phyloP scores from a whole-genome alignment of 495 filamentous ascomycete genomes.

The Aspergillus steynii region DNA sequence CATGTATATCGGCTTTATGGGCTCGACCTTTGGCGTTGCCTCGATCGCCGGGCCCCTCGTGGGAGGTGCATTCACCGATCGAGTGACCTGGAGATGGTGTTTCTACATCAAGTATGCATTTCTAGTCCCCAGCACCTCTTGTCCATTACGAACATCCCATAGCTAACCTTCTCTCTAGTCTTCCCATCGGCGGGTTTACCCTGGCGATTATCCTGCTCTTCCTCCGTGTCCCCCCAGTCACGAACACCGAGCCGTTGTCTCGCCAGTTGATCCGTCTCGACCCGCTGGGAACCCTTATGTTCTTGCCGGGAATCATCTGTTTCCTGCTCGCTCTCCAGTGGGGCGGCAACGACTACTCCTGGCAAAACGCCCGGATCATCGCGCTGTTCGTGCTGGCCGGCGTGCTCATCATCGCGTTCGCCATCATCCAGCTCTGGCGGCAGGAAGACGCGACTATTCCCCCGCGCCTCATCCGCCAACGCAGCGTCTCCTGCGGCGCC shows the following conservation, averaged over 20 bases:
- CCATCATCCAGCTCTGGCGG: slow-evolving; percentile 46
- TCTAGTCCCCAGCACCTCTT: background rate
- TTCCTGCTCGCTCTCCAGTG: slow-evolving; percentile 60
- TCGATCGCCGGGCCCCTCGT: slow-evolving; percentile 49
- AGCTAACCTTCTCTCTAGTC: slow-evolving; percentile 11
- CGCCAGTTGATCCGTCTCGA: slow-evolving; percentile 34
- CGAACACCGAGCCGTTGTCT: background rate
- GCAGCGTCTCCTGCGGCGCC: slow-evolving; percentile 52
- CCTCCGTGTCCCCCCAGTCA: slow-evolving; percentile 37
- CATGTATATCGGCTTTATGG: slow-evolving; percentile 48
- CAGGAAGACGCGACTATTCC: slow-evolving; percentile 52
- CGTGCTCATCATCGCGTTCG: slow-evolving; percentile 44
- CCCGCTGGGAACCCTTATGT: slow-evolving; percentile 46
- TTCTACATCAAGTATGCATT: slow-evolving; percentile 56
- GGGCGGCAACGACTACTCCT: slow-evolving; percentile 54
- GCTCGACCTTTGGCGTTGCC: slow-evolving; percentile 54
- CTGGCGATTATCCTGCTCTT: slow-evolving; percentile 49
- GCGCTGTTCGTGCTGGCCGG: slow-evolving; percentile 49
- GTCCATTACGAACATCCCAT: background rate
- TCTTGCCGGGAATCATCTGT: slow-evolving; percentile 51
- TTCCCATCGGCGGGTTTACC: slow-evolving; percentile 57
- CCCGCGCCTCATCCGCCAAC: slow-evolving; percentile 52
- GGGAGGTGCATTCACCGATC: slow-evolving; percentile 33
- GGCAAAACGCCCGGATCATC: slow-evolving; percentile 52
- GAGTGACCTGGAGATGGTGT: slow-evolving; percentile 58